Evolutionary conservation across 2,329 filamentous ascomycete species (phyloP).

Genomic region (Leptographium wingfieldii): DNA sequence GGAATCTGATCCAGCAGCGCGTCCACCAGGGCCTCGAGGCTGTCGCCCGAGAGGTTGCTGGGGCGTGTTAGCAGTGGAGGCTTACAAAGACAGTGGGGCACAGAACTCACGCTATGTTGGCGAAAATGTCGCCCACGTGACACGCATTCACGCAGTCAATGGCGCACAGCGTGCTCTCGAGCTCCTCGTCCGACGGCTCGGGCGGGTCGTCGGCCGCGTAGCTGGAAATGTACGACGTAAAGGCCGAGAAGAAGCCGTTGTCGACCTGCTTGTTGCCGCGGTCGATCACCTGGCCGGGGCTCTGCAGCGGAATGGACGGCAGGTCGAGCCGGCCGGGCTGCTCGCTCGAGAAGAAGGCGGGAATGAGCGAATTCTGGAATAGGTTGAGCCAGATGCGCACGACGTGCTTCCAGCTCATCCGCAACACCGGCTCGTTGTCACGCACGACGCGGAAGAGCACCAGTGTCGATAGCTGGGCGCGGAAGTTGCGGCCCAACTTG

Average conservation of each 20-base stretch:
- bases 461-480: constrained; percentile 84
- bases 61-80: no score
- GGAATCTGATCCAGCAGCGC: constrained; percentile 74
- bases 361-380: constrained; percentile 88
- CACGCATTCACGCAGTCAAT: constrained; percentile 91
- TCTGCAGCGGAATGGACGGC: constrained; percentile 75
- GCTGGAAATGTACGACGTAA: constrained; percentile 95
- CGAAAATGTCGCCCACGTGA: constrained; percentile 67
- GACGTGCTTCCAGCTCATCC: constrained; percentile 69
- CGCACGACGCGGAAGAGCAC: constrained; percentile 90
- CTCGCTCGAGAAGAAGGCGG: constrained; percentile 56
- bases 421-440: constrained; percentile 67
- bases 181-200: constrained; percentile 90
- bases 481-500: constrained; percentile 85
- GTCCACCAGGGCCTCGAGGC: constrained; percentile 42
- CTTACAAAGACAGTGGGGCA: no score
- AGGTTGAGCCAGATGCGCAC: constrained; percentile 89
- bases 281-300: constrained; percentile 85
- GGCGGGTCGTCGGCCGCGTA: constrained; percentile 97
- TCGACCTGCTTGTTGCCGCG: constrained; percentile 67
- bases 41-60: constrained; percentile 26
- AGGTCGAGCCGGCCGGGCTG: constrained; percentile 53
- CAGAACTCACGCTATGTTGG: constrained; percentile 55
- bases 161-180: constrained; percentile 89
- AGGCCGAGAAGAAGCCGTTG: constrained; percentile 79